Conservation (phyloP, 2,329 filamentous ascomycete genomes). For the Bisporella sp. region DNA sequence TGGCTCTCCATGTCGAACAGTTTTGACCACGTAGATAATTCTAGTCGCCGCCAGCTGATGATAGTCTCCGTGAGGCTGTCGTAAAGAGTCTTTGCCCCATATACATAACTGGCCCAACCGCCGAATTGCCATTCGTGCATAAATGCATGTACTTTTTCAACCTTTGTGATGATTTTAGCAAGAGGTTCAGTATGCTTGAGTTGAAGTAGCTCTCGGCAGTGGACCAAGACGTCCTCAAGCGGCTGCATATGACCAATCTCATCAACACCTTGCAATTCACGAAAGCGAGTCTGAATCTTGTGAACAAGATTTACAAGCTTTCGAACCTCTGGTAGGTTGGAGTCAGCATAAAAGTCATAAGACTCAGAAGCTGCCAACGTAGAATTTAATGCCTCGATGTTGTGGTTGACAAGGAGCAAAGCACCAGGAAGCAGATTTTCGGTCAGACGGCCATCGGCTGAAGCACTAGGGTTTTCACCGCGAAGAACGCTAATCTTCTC, state of each 20-base stretch:
- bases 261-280: constrained; percentile 58
- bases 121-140: constrained; percentile 90
- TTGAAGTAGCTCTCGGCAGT: constrained; percentile 68
- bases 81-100: constrained; percentile 63
- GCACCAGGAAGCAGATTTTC: constrained; percentile 57
- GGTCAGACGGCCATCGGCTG: constrained; percentile 30
- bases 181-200: constrained; percentile 77
- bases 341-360: constrained; percentile 87
- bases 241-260: constrained; percentile 68
- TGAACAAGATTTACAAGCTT: constrained; percentile 64
- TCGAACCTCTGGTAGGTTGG: constrained; percentile 69
- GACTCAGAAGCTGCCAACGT: constrained; percentile 31
- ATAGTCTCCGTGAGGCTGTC: constrained; percentile 74
- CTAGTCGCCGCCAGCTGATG: constrained; percentile 83
- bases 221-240: constrained; percentile 68
- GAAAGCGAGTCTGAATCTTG: constrained; percentile 65
- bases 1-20: constrained; percentile 78
- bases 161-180: constrained; percentile 75
- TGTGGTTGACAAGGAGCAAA: constrained; percentile 58
- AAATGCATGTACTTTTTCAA: constrained; percentile 79
- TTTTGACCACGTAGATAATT: constrained; percentile 86
- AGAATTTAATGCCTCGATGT: constrained; percentile 40
- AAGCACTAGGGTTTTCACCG: constrained; percentile 3
- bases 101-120: constrained; percentile 76
- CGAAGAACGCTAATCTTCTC: constrained; percentile 17